Evolutionary conservation across 805 yeast species (phyloP), one percentile per base, ranked within the genome.

Genomic region (Saturnispora serradocipensis): DNA sequence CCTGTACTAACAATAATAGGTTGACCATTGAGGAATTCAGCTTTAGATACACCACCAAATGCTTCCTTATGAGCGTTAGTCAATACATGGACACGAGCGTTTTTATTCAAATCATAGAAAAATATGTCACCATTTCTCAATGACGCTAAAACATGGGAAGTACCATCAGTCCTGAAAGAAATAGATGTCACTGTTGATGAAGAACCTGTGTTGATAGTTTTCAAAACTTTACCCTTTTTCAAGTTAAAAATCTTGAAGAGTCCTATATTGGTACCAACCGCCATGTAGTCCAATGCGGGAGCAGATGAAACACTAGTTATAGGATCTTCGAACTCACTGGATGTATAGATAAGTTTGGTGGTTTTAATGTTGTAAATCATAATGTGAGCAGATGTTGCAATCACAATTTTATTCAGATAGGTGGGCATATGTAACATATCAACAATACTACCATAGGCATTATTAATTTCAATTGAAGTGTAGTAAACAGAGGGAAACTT

Each of bases 141-240:
- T 11, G 91, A 93, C 16, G 86, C 81, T 13, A 87, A 95, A 46
- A 90, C 59, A 67, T 90, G 95, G 4, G 95, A 75, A 2, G 84
- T 75, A 0, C 95, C 95, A 65, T 93, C 99, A 2, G 96, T 87
- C 68, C 98, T 77, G 71, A 95, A 91, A 1, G 97, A 85, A 20
- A 91, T 59, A 0, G 95, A 74, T 3, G 76, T 73, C 8, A 80
- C 73, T 50, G 68, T 68, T 8, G 76, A 66, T 10, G 54, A 52
- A 0, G 72, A 63, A 1, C 76, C 74, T 0, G 77, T 67, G 7
- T 70, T 71, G 40, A 78, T 70, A 8, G 80, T 81, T 59, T 79
- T 79, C 43, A 86, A 60, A 3, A 70, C 66, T 53, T 69, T 76
- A 22, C 81, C 93, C 59, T 79, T 82, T 58, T 78, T 81, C 56